These are phyloP conservation scores for Funneliformis geosporum DNA, from an alignment of 192 early-diverging fungal species.

Conservation along the genomic window DNA sequence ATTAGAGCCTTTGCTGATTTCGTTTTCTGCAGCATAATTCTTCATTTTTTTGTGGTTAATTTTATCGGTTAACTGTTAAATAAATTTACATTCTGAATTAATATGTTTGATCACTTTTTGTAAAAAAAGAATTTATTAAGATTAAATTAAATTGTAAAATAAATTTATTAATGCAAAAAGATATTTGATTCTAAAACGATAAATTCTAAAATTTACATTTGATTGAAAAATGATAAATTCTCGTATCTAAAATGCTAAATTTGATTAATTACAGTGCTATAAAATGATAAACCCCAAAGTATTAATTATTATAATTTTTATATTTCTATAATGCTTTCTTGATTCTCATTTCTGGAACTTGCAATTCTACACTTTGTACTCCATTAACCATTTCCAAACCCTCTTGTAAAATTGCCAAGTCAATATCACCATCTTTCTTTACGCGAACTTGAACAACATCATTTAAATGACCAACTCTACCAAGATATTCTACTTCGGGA, in stretches of 20 bases:
- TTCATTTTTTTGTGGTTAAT: conserved; percentile 91
- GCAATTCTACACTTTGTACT: not conserved
- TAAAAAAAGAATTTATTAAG: no score
- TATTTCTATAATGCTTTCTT: no score
- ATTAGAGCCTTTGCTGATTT: conserved; percentile 93
- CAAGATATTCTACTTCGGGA: not conserved
- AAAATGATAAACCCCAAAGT: no score
- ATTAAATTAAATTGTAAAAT: not conserved
- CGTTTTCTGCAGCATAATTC: conserved; percentile 75
- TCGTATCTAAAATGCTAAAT: no score
- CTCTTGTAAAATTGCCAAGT: not conserved
- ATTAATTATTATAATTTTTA: no score
- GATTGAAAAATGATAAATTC: no score
- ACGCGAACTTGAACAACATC: not conserved
- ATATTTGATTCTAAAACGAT: no score
- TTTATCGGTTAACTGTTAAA: conserved; percentile 83
- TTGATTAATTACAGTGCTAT: no score
- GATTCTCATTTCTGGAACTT: not conserved
- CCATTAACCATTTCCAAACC: not conserved
- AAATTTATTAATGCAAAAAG: no score
- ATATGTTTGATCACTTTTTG: no score
- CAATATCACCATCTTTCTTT: not conserved
- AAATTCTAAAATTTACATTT: no score
- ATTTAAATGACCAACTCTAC: not conserved
- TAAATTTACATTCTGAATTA: not conserved